phyloP scores from a whole-genome alignment of 1,139 yeast species.

The Hemisphaericaspora xylofermentans region DNA sequence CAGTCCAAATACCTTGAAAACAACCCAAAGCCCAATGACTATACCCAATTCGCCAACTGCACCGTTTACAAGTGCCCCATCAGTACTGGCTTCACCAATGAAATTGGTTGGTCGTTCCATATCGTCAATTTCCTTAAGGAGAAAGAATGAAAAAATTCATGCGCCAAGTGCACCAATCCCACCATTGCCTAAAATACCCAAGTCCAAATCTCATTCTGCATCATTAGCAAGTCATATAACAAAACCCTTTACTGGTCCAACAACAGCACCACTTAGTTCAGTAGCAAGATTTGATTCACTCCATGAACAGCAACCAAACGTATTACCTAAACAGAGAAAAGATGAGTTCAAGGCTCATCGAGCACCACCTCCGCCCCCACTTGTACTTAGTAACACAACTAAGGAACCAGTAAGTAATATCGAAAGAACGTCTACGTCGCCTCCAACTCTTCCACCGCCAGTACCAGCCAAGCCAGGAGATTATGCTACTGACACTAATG shows the following conservation, averaged over 20 bases:
- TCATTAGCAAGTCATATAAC: conserved; percentile 27
- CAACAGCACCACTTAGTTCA: conserved; percentile 42
- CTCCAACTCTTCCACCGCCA: conserved; percentile 26
- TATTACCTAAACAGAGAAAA: conserved; percentile 22
- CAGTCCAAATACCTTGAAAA: conserved; percentile 9
- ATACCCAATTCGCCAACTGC: neutral
- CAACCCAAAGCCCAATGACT: neutral
- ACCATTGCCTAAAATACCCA: conserved; percentile 31
- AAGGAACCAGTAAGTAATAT: neutral
- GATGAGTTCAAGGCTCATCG: conserved; percentile 32
- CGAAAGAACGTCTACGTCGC: conserved; percentile 12
- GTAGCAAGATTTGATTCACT: conserved; percentile 28
- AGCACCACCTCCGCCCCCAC: conserved; percentile 39
- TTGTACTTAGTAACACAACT: neutral
- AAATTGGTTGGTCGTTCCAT: conserved; percentile 35
- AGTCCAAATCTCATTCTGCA: conserved; percentile 44
- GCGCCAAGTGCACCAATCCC: conserved; percentile 20
- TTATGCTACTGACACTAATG: neutral
- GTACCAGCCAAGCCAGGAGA: too few relatives aligned
- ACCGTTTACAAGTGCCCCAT: conserved; percentile 8
- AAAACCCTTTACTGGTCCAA: conserved; percentile 21
- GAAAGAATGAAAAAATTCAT: neutral
- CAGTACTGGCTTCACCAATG: conserved; percentile 13
- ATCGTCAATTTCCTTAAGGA: conserved; percentile 35
- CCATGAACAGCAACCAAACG: conserved; percentile 4